phyloP scores from a whole-genome alignment of 805 yeast species.

The Myxozyma mucilagina region DNA sequence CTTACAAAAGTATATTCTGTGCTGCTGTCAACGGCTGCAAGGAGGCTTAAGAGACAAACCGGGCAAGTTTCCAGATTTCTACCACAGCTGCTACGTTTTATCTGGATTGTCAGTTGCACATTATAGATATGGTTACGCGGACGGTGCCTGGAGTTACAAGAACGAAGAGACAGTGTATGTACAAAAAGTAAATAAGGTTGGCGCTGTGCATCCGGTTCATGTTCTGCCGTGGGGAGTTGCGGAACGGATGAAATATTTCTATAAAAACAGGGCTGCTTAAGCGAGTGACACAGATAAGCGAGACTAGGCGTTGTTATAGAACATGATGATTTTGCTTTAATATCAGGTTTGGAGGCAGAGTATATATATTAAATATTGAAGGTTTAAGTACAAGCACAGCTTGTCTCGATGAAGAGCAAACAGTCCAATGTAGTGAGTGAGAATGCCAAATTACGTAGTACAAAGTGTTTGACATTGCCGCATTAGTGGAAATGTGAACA shows the following conservation, averaged over 20 bases:
- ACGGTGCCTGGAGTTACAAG: slow-evolving; percentile 10
- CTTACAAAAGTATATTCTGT: slow-evolving; percentile 59
- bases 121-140: slow-evolving; percentile 42
- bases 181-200: not conserved
- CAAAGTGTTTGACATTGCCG: too few relatives aligned
- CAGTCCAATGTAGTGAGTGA: too few relatives aligned
- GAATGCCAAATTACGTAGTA: too few relatives aligned
- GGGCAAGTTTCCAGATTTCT: slow-evolving; percentile 72
- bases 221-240: slow-evolving; percentile 54
- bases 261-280: not conserved
- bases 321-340: too few relatives aligned
- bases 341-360: too few relatives aligned
- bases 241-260: slow-evolving; percentile 38
- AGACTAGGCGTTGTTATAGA: too few relatives aligned
- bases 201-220: slow-evolving; percentile 55
- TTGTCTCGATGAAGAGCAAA: too few relatives aligned
- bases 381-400: too few relatives aligned
- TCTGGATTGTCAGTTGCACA: slow-evolving; percentile 70
- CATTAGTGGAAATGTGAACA: too few relatives aligned
- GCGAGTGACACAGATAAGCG: not conserved
- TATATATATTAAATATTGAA: too few relatives aligned
- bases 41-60: slow-evolving; percentile 94
- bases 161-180: slow-evolving; percentile 29
- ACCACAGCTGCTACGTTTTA: slow-evolving; percentile 85
- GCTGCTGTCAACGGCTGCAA: slow-evolving; percentile 66